Evolutionary conservation across 805 yeast genomes (phyloP).

Genomic region (Yamadazyma olivae): DNA sequence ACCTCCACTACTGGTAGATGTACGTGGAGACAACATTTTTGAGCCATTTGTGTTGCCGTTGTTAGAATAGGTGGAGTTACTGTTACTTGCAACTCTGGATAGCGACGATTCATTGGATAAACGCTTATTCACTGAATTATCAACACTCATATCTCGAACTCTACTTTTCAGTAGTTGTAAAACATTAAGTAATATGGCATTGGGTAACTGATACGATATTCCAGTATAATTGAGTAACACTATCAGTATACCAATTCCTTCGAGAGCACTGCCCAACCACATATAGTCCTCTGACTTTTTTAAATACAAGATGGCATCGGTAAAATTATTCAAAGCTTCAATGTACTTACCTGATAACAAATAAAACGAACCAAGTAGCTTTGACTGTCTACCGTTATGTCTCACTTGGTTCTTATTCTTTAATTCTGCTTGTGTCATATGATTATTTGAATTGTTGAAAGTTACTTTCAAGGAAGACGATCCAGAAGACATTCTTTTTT

Average conservation of each 20-base stretch:
- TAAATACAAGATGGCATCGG: slow-evolving; percentile 65
- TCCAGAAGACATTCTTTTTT: slow-evolving; percentile 41
- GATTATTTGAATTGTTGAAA: slow-evolving; percentile 11
- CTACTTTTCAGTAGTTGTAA: slow-evolving; percentile 30
- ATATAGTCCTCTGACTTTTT: slow-evolving; percentile 67
- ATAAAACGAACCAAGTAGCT: slow-evolving; percentile 72
- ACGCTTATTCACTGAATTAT: slow-evolving; percentile 25
- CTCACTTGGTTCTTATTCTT: slow-evolving; percentile 38
- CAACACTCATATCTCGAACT: slow-evolving; percentile 16
- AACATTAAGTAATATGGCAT: slow-evolving; percentile 28
- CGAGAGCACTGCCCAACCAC: slow-evolving; percentile 90
- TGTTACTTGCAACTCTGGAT: slow-evolving; percentile 5
- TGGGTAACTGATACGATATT: slow-evolving; percentile 48
- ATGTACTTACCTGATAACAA: slow-evolving; percentile 75
- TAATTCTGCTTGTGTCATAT: slow-evolving; percentile 16
- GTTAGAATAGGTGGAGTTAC: neutral
- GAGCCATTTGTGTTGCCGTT: slow-evolving; percentile 4
- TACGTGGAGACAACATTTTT: slow-evolving; percentile 28
- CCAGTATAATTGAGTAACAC: slow-evolving; percentile 57
- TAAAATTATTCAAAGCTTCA: slow-evolving; percentile 68
- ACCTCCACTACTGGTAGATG: slow-evolving; percentile 26
- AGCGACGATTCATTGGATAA: slow-evolving; percentile 33
- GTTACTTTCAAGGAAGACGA: slow-evolving; percentile 30
- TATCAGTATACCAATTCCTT: slow-evolving; percentile 68
- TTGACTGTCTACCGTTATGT: slow-evolving; percentile 70